Percentiles rank a stretch among this genome's conserved stretches.
Evolutionary conservation across 2,329 filamentous ascomycete genomes (phyloP).

Genomic region (Hypoxylon sp.): DNA sequence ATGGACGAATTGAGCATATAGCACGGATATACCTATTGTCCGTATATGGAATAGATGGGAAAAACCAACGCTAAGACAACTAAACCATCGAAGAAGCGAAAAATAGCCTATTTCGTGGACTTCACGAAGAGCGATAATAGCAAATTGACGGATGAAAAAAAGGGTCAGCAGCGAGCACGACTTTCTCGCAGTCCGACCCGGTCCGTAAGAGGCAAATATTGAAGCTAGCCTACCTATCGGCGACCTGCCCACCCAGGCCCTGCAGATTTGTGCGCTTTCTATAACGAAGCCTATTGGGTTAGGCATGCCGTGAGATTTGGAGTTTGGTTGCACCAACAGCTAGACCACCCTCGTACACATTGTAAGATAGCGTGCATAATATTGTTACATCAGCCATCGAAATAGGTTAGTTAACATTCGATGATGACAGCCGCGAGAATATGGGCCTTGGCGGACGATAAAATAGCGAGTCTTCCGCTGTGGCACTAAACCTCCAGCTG

Average conservation of each 20-base stretch:
- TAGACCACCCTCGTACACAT: conserved; percentile 13
- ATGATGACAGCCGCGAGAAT: conserved; percentile 17
- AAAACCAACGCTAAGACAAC: conserved; percentile 4
- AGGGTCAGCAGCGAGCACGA: conserved; percentile 26
- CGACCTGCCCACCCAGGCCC: conserved; percentile 34
- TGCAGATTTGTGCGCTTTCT: conserved; percentile 28
- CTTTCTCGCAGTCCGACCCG: conserved; percentile 17
- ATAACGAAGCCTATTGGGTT: conserved; percentile 35
- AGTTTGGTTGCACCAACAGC: conserved; percentile 36
- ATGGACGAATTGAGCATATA: conserved; percentile 25
- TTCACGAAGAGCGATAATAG: conserved; percentile 5
- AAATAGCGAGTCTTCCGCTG: background rate
- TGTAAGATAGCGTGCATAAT: conserved; percentile 41
- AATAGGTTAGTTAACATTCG: conserved; percentile 16
- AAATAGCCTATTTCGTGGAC: conserved; percentile 1
- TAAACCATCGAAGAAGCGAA: background rate
- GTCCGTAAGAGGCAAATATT: conserved; percentile 23
- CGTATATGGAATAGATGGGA: background rate
- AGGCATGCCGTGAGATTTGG: conserved; percentile 40
- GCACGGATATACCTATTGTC: conserved; percentile 3
- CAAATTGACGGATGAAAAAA: conserved; percentile 21
- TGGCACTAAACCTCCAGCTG: background rate
- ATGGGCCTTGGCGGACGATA: conserved; percentile 15
- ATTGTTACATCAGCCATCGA: conserved; percentile 36
- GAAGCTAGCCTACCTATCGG: conserved; percentile 38